Evolutionary conservation across 1,284 basidiomycete genomes (phyloP), one percentile per base, ranked within the genome.

Genomic region (Cryptococcus amylolentus): DNA sequence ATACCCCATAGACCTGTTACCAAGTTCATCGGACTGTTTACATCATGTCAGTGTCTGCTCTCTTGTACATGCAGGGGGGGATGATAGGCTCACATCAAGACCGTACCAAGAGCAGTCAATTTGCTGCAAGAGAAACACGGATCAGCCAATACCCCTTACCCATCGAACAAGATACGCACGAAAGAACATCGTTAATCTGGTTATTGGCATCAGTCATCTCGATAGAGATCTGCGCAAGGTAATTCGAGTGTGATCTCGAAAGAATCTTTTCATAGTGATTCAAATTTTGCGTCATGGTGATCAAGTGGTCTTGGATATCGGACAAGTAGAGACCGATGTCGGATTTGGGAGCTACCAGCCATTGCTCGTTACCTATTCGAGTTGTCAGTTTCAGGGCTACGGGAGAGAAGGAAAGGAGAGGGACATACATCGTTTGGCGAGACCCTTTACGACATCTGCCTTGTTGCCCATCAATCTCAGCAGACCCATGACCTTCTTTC

Each of bases 151-250:
- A n/a, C 23, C 0, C 14, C 14, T 4, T n/a, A n/a, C 42, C 27
- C 28, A 14, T 35, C 12, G 42, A n/a, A 8, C 16, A 2, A 20
- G 8, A 27, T 37, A 65, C 70, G 58, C 37, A 72, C 68, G 72
- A 73, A 5, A 99, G 84, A 4, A 99, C 95, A 74, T 98, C 94
- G 79, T 99, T 99, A 80, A 98, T 98, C 80, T 97, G 94, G 77
- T 99, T 98, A 80, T 99, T 99, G 52, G 96, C 96, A 71, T 98
- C 95, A 35, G 95, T 97, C 93, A 96, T 97, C 80, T 97, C 94
- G 77, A 97, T 96, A 42, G 90, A 94, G 67, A 97, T 98, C 71
- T 97, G 94, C 1, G 94, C 94, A 53, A 97, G 86, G 79, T 97
- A 98, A 76, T 98, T 98, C n/a, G 93, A 97, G 78, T 98, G 95